phyloP scores from a whole-genome alignment of 2,329 filamentous ascomycete species.

The Calycina herbarum region DNA sequence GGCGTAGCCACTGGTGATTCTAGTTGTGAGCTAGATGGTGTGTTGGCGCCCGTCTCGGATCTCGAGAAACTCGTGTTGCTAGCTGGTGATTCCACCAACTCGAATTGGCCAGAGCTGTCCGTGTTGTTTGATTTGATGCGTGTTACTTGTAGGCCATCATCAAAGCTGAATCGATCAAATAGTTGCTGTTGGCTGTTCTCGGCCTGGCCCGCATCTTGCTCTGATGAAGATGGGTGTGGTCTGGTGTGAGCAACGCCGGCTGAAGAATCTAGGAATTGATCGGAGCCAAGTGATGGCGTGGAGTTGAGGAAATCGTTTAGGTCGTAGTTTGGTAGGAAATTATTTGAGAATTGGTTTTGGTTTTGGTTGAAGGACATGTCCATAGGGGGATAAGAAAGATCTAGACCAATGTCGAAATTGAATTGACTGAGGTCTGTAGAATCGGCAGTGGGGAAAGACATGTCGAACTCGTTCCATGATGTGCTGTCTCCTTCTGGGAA shows the following conservation, averaged over 20 bases:
- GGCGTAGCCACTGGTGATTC: neutral
- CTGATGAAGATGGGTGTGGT: neutral
- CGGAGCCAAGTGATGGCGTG: neutral
- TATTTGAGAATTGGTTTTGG: slow-evolving; percentile 5
- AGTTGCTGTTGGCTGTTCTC: neutral
- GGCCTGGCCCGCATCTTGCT: neutral
- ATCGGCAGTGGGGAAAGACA: slow-evolving; percentile 19
- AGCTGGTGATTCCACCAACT: neutral
- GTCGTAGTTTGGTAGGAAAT: slow-evolving; percentile 1
- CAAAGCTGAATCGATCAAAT: neutral
- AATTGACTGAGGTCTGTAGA: slow-evolving; percentile 27
- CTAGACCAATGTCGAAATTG: slow-evolving; percentile 28
- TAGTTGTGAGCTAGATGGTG: neutral
- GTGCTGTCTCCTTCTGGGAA: slow-evolving; percentile 32
- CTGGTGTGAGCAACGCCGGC: neutral
- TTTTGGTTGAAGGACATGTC: slow-evolving; percentile 1
- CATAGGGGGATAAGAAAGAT: neutral
- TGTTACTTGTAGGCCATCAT: neutral
- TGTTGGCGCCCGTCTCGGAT: neutral
- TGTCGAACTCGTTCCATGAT: slow-evolving; percentile 29
- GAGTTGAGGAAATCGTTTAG: neutral
- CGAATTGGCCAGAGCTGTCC: neutral
- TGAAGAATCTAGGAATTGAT: neutral
- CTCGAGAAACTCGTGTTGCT: neutral
- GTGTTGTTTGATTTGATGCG: neutral